Percentiles rank a stretch among this genome's conserved stretches.
phyloP scores from a whole-genome alignment of 805 yeast species.

The Yarrowia sp. region DNA sequence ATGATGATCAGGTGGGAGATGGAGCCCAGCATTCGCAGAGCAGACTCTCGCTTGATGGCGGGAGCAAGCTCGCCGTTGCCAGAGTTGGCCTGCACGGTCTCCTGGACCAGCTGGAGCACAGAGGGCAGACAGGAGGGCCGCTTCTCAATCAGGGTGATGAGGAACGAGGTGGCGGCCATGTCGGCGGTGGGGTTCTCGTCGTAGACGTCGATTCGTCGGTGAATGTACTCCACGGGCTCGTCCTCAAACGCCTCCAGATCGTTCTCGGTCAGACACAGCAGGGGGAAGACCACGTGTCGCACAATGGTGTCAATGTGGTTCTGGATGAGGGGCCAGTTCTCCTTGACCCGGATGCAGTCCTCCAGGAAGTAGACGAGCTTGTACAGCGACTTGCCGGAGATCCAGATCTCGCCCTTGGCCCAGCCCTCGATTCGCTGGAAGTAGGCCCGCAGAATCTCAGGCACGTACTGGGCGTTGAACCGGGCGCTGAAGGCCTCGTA shows the following conservation, averaged over 20 bases:
- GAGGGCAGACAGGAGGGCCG: slow-evolving; percentile 51
- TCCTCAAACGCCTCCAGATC: slow-evolving; percentile 75
- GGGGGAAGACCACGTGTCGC: slow-evolving; percentile 75
- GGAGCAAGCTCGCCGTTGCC: slow-evolving; percentile 49
- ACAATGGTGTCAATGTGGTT: slow-evolving; percentile 71
- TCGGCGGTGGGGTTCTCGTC: slow-evolving; percentile 75
- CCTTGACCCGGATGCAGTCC: slow-evolving; percentile 62
- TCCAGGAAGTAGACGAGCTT: slow-evolving; percentile 70
- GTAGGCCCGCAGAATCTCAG: slow-evolving; percentile 71
- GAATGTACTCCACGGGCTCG: slow-evolving; percentile 89
- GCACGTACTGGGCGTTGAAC: slow-evolving; percentile 67
- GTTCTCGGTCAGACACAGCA: slow-evolving; percentile 55
- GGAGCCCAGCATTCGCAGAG: slow-evolving; percentile 77
- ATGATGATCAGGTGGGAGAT: slow-evolving; percentile 65
- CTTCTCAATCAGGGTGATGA: slow-evolving; percentile 60
- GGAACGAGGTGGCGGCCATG: slow-evolving; percentile 75
- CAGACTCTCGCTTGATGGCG: slow-evolving; percentile 77
- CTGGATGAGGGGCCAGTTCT: slow-evolving; percentile 71
- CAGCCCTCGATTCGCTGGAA: slow-evolving; percentile 74
- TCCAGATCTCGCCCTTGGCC: slow-evolving; percentile 72
- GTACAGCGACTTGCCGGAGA: slow-evolving; percentile 68
- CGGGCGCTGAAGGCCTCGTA: slow-evolving; percentile 67
- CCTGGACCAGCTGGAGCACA: slow-evolving; percentile 64
- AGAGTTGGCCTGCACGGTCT: slow-evolving; percentile 50
- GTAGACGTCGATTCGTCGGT: slow-evolving; percentile 66